These are phyloP conservation scores for Pichia sp. DNA, from an alignment of 1,139 yeast species.

Conservation along the genomic window DNA sequence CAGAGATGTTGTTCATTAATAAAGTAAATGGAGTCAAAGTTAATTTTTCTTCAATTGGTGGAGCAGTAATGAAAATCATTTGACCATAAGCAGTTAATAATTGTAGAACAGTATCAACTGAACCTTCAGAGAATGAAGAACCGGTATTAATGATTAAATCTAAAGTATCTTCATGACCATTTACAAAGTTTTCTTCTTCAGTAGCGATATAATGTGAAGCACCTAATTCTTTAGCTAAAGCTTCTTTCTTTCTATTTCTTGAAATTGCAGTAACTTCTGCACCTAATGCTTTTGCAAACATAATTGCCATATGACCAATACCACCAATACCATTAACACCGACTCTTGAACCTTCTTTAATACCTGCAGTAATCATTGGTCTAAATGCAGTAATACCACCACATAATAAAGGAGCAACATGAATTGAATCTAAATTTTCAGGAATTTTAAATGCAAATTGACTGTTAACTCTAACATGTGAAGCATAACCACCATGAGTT, in stretches of 20 bases:
- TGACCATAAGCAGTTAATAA: slow-evolving; percentile 37
- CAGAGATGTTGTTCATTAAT: slow-evolving; percentile 28
- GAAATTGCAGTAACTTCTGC: slow-evolving; percentile 53
- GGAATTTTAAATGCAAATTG: slow-evolving; percentile 50
- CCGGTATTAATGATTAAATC: slow-evolving; percentile 48
- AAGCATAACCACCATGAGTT: slow-evolving; percentile 57
- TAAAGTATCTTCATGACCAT: slow-evolving; percentile 34
- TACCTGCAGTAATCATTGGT: slow-evolving; percentile 43
- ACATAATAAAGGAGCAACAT: slow-evolving; percentile 59
- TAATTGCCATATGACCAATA: slow-evolving; percentile 51
- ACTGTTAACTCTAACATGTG: slow-evolving; percentile 47
- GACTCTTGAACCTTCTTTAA: slow-evolving; percentile 35
- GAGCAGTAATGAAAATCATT: slow-evolving; percentile 42
- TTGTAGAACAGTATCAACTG: slow-evolving; percentile 31
- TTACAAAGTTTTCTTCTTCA: slow-evolving; percentile 30
- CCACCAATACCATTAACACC: slow-evolving; percentile 56
- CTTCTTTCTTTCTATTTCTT: slow-evolving; percentile 42
- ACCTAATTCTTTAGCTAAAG: slow-evolving; percentile 44
- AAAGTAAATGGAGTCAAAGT: slow-evolving; percentile 27
- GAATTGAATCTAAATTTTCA: slow-evolving; percentile 36
- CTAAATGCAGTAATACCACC: slow-evolving; percentile 59
- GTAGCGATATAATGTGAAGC: slow-evolving; percentile 49
- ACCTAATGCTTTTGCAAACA: slow-evolving; percentile 51
- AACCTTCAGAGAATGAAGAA: slow-evolving; percentile 35
- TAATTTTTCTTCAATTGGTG: slow-evolving; percentile 32